Percentiles rank a stretch among this genome's conserved stretches.
These are phyloP conservation scores for Ustulina deusta DNA, from an alignment of 2,329 filamentous ascomycete genomes.

Conservation along the genomic window DNA sequence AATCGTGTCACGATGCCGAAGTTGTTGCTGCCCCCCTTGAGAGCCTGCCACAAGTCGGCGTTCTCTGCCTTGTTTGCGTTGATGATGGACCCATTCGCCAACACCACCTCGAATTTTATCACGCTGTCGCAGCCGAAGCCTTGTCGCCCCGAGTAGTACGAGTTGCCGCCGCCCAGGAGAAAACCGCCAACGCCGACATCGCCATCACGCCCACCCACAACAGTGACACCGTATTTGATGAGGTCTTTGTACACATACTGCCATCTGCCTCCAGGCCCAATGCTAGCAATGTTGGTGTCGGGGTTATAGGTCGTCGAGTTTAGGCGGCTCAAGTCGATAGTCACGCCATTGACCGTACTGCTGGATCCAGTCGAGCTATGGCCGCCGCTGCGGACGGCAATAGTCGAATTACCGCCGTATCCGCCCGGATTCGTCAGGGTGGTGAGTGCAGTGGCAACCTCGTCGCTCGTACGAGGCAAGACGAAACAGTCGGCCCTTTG, in stretches of 20 bases:
- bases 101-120: conserved; percentile 37
- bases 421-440: conserved; percentile 37
- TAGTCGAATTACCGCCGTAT: conserved; percentile 50
- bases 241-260: conserved; percentile 46
- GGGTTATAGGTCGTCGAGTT: conserved; percentile 51
- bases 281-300: conserved; percentile 49
- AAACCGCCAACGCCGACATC: conserved; percentile 51
- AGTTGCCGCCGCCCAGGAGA: conserved; percentile 41
- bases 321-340: conserved; percentile 58
- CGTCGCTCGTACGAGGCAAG: conserved; percentile 41
- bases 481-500: conserved; percentile 45
- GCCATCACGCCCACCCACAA: conserved; percentile 48
- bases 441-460: conserved; percentile 43
- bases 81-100: conserved; percentile 50
- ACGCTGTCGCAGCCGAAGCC: conserved; percentile 38
- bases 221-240: conserved; percentile 42
- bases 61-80: conserved; percentile 55
- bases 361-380: conserved; percentile 59
- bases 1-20: conserved; percentile 58
- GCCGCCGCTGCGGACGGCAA: conserved; percentile 64
- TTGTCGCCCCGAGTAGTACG: conserved; percentile 32
- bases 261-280: conserved; percentile 52
- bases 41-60: conserved; percentile 59
- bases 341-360: conserved; percentile 58
- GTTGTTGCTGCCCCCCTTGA: conserved; percentile 62